These are phyloP conservation scores for Alternaria conjuncta DNA, from an alignment of 2,329 filamentous ascomycete species.

Conservation along the genomic window DNA sequence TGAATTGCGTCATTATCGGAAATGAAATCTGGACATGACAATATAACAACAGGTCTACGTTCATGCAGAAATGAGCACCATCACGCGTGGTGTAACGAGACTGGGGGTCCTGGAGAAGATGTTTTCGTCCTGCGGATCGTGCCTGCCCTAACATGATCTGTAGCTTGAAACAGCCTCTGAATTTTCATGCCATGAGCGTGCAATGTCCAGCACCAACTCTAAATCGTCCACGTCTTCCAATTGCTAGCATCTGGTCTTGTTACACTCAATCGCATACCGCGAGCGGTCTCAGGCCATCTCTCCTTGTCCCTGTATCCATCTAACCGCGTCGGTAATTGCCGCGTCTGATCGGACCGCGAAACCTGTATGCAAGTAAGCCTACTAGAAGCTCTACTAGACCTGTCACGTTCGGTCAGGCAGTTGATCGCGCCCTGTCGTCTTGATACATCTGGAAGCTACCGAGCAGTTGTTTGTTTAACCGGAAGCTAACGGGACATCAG, in stretches of 20 bases:
- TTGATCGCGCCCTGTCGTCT: background rate
- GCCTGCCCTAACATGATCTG: background rate
- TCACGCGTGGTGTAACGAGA: background rate
- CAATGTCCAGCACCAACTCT: background rate
- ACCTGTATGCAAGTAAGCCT: background rate
- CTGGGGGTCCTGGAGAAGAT: background rate
- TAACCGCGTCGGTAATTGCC: constrained; percentile 4
- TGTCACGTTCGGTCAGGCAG: background rate
- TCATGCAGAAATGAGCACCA: background rate
- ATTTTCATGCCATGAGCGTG: background rate
- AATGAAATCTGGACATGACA: background rate
- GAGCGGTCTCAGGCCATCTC: background rate
- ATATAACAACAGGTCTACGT: background rate
- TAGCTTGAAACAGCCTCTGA: background rate
- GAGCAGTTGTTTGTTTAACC: background rate
- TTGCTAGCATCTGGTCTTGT: background rate
- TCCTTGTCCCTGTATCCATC: background rate
- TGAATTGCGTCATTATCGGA: background rate
- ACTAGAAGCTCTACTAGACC: background rate
- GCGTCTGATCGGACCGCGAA: constrained; percentile 11
- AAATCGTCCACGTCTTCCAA: background rate
- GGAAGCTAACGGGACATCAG: constrained; percentile 17
- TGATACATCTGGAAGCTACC: constrained; percentile 3
- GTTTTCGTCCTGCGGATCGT: background rate
- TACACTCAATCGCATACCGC: background rate